A percentile compares a stretch with the other conserved stretches of the same genome.
Evolutionary conservation across 108 stramenopile species (phyloP).

Genomic region (Aurantiochytrium sp.): DNA sequence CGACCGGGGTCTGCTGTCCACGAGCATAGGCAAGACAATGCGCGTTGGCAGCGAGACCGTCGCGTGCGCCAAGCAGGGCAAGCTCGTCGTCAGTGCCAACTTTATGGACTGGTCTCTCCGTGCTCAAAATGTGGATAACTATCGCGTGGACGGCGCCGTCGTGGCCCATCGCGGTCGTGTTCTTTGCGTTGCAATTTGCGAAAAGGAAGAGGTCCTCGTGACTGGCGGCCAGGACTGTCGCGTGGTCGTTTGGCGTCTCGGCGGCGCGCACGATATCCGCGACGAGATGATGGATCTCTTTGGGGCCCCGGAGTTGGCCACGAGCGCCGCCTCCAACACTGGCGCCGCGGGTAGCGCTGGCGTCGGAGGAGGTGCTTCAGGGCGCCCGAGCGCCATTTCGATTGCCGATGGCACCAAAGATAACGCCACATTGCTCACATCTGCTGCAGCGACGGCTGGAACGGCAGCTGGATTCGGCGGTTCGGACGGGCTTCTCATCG

Average conservation of each 20-base stretch:
- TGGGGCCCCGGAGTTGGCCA: not conserved
- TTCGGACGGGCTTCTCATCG: not conserved
- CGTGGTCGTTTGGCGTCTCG: not conserved
- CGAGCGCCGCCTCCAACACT: not conserved
- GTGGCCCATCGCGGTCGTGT: not conserved
- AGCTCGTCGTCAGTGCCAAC: not conserved
- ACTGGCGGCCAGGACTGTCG: not conserved
- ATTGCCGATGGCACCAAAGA: not conserved
- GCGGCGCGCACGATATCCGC: not conserved
- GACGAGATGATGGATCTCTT: not conserved
- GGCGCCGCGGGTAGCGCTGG: not conserved
- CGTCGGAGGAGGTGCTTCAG: not conserved
- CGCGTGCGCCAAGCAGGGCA: not conserved
- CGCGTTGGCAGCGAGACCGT: not conserved
- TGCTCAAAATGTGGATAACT: not conserved
- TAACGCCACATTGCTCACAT: not conserved
- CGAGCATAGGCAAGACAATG: not conserved
- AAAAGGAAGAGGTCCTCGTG: not conserved
- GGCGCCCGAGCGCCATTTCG: not conserved
- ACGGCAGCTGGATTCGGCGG: too few species aligned
- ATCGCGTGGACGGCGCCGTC: not conserved
- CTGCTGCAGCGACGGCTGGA: too few species aligned
- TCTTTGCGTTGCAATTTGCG: conserved; percentile 9
- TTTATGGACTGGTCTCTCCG: not conserved
- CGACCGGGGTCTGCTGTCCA: not conserved